A percentile compares a stretch with the other conserved stretches of the same genome.
Conservation (phyloP, 345 rosid species). For the Acer saccharum region DNA sequence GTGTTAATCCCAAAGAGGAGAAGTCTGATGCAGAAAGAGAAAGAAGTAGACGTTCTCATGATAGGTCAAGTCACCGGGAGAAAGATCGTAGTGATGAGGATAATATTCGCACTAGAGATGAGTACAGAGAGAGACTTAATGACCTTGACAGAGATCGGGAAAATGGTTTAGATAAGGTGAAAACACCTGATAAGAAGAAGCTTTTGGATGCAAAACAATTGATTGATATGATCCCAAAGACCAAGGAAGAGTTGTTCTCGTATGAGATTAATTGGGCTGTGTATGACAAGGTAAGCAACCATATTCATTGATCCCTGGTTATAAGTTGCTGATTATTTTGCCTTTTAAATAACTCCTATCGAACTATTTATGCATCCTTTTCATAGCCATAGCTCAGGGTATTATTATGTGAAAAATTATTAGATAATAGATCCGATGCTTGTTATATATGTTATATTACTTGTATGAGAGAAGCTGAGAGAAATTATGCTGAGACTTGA, state of each 20-base stretch:
- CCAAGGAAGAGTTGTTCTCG: conserved; percentile 91
- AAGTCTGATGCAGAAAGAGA: conserved; percentile 72
- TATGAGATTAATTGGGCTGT: conserved; percentile 90
- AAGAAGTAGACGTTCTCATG: conserved; percentile 71
- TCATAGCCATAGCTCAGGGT: neutral
- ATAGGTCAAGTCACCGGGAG: conserved; percentile 69
- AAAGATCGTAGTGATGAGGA: conserved; percentile 58
- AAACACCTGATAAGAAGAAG: conserved; percentile 74
- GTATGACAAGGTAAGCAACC: conserved; percentile 74
- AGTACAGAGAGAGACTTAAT: conserved; percentile 44
- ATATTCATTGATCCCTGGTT: neutral
- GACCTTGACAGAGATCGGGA: conserved; percentile 62
- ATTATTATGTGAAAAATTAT: neutral
- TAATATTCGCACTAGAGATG: conserved; percentile 51
- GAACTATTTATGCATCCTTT: no score
- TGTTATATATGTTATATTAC: neutral
- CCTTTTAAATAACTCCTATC: no score
- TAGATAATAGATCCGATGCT: neutral
- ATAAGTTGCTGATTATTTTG: neutral
- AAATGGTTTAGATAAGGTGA: conserved; percentile 63
- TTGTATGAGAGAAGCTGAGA: neutral
- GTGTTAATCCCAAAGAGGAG: conserved; percentile 69
- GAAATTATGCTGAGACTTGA: neutral
- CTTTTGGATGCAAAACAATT: conserved; percentile 92
- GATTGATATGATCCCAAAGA: conserved; percentile 97